Evolutionary conservation across 768 basidiomycete species (phyloP).

Genomic region (Melanogaster broomeanus): DNA sequence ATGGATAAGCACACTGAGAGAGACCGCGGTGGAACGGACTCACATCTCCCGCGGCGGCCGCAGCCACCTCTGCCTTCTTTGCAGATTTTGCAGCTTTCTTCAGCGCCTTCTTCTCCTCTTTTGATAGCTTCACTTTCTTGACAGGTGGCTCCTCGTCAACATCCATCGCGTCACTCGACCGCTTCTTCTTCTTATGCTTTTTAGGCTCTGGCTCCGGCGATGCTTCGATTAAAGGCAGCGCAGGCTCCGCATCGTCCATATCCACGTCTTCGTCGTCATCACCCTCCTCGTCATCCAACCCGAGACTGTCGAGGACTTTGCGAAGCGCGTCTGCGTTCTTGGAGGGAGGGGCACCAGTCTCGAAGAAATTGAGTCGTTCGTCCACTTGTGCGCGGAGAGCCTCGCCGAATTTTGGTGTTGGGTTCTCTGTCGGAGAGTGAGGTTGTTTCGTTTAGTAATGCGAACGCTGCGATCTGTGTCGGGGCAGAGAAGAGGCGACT

Average conservation of each 20-base stretch:
- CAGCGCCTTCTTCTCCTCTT: constrained; percentile 85
- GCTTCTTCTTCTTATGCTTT: constrained; percentile 71
- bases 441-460: neutral
- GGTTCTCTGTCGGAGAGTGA: constrained; percentile 54
- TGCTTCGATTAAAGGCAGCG: constrained; percentile 59
- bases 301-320: constrained; percentile 80
- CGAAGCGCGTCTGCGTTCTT: constrained; percentile 94
- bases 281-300: constrained; percentile 65
- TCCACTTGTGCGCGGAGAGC: constrained; percentile 93
- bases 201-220: constrained; percentile 61
- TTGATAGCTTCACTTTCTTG: constrained; percentile 78
- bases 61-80: constrained; percentile 47
- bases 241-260: constrained; percentile 44
- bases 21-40: constrained; percentile 18
- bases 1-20: constrained; percentile 6
- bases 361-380: constrained; percentile 93
- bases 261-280: constrained; percentile 52
- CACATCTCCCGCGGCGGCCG: constrained; percentile 36
- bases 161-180: constrained; percentile 67
- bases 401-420: constrained; percentile 92
- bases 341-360: constrained; percentile 82
- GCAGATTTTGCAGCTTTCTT: constrained; percentile 76
- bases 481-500: constrained; percentile 15
- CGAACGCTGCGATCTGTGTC: neutral
- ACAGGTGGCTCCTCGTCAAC: constrained; percentile 55